A percentile compares a stretch with the other conserved stretches of the same genome.
Conservation (phyloP, 495 filamentous ascomycete species). For the Achaetomiella virescens region DNA sequence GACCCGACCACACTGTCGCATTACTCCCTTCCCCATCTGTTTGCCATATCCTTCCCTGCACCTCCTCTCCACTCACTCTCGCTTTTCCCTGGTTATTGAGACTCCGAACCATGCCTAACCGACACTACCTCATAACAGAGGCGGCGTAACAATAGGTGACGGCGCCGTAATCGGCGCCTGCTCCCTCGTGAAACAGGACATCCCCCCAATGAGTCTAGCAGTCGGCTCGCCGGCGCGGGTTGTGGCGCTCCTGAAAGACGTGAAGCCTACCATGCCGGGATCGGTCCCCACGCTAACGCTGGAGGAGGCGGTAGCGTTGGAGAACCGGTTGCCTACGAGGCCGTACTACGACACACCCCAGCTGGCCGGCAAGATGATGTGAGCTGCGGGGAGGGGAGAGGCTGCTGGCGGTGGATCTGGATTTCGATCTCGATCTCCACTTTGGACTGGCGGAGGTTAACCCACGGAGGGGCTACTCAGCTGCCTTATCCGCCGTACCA, state of each 20-base stretch:
- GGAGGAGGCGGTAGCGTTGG: constrained; percentile 12
- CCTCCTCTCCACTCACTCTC: background rate
- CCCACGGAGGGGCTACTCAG: too few relatives aligned
- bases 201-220: constrained; percentile 23
- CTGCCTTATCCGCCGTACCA: too few relatives aligned
- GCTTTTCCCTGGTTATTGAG: background rate
- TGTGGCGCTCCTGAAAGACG: constrained; percentile 4
- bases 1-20: background rate
- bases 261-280: background rate
- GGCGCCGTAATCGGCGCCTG: constrained; percentile 34
- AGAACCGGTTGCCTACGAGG: background rate
- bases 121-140: constrained; percentile 10
- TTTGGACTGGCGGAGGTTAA: too few relatives aligned
- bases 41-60: background rate
- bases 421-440: too few relatives aligned
- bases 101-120: background rate
- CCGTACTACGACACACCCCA: too few relatives aligned
- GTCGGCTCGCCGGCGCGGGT: constrained; percentile 24
- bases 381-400: too few relatives aligned
- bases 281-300: constrained; percentile 8
- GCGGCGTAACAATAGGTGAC: constrained; percentile 28
- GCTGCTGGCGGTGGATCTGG: too few relatives aligned
- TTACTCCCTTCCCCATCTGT: background rate
- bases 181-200: constrained; percentile 25
- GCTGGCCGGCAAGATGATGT: too few relatives aligned